A percentile compares a stretch with the other conserved stretches of the same genome.
These are phyloP conservation scores for Ophiostoma ulmi DNA, from an alignment of 2,329 filamentous ascomycete genomes.

Conservation along the genomic window DNA sequence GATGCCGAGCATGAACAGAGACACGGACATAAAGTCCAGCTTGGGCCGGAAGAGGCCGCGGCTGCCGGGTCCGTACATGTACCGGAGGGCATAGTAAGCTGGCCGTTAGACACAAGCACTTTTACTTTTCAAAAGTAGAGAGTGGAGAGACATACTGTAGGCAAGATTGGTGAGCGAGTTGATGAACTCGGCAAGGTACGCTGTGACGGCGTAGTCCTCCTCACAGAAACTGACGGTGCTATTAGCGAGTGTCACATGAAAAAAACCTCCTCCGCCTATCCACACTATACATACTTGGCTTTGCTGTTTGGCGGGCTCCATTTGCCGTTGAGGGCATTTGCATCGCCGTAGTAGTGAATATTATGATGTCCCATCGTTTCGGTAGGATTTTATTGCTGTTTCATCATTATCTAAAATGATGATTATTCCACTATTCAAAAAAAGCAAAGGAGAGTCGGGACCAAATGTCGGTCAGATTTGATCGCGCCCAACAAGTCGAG, in stretches of 20 bases:
- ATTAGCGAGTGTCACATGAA: neutral
- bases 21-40: conserved; percentile 40
- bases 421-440: neutral
- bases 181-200: conserved; percentile 49
- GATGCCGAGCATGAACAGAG: conserved; percentile 40
- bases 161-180: conserved; percentile 48
- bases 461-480: neutral
- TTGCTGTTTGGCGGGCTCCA: conserved; percentile 32
- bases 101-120: neutral
- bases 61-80: conserved; percentile 24
- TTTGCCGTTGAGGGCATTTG: conserved; percentile 25
- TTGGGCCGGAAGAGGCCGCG: conserved; percentile 24
- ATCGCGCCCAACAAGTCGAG: neutral
- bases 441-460: neutral
- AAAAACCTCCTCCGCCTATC: neutral
- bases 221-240: conserved; percentile 31
- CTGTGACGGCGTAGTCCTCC: conserved; percentile 49
- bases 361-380: conserved; percentile 31
- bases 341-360: conserved; percentile 29
- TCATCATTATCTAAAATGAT: neutral
- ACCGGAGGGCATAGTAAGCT: conserved; percentile 41
- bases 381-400: neutral
- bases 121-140: neutral
- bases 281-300: conserved; percentile 30
- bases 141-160: conserved; percentile 38